Conservation (phyloP, 352 stramenopile species). For the Globisporangium abappressorium region DNA sequence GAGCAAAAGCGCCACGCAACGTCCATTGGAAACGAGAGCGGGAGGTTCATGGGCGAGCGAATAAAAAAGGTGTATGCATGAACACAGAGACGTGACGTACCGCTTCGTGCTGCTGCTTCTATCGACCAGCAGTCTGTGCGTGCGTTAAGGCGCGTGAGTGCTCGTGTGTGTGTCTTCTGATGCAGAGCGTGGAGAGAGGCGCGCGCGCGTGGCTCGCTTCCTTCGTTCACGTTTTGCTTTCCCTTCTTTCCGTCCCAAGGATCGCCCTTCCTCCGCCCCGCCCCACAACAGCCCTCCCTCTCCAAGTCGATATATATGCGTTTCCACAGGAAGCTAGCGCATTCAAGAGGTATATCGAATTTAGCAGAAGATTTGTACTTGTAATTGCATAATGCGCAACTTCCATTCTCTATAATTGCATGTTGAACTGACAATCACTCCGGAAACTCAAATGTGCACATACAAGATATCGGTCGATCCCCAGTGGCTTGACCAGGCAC, state of each 20-base stretch:
- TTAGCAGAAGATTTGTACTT: neutral
- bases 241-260: conserved; percentile 6
- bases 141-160: neutral
- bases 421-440: conserved; percentile 6
- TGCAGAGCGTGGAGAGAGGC: neutral
- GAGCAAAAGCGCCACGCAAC: neutral
- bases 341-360: neutral
- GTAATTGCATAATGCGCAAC: neutral
- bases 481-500: no score
- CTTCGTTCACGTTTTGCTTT: neutral
- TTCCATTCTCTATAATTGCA: neutral
- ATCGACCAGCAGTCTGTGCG: neutral
- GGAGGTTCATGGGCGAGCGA: neutral
- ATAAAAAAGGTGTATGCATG: neutral
- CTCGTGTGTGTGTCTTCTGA: neutral
- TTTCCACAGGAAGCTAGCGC: neutral
- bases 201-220: conserved; percentile 8
- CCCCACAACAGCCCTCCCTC: neutral
- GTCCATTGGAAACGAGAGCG: neutral
- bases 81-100: neutral
- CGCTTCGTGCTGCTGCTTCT: neutral
- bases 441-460: neutral
- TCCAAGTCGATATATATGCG: neutral
- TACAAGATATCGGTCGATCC: no score
- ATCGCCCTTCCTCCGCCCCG: neutral